phyloP scores from a whole-genome alignment of 2,329 filamentous ascomycete species.

The Pseudopyricularia javanii region DNA sequence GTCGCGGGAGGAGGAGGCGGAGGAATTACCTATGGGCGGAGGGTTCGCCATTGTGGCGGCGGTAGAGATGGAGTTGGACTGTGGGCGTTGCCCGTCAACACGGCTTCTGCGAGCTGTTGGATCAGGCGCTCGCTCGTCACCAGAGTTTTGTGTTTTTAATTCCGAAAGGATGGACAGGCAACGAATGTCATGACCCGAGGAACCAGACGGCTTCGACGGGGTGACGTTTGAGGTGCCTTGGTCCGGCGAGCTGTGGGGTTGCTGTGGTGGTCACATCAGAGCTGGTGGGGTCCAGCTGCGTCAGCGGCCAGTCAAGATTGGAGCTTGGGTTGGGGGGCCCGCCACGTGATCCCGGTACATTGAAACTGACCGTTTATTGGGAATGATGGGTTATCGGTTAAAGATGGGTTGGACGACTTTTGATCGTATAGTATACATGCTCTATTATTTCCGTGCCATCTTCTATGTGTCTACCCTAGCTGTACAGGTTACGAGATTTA shows the following conservation, averaged over 20 bases:
- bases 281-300: conserved; percentile 1
- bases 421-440: no score
- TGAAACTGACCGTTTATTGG: no score
- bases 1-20: conserved; percentile 2
- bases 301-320: neutral
- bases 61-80: neutral
- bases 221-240: neutral
- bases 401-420: no score
- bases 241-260: neutral
- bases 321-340: neutral
- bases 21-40: conserved; percentile 38
- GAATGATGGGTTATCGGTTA: no score
- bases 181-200: neutral
- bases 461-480: neutral
- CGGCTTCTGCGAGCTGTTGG: neutral
- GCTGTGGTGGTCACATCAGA: neutral
- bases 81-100: neutral
- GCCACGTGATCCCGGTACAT: neutral
- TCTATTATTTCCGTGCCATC: no score
- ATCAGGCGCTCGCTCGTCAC: neutral
- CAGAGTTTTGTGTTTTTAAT: neutral
- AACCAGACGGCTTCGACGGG: neutral
- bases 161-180: neutral
- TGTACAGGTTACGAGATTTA: no score
- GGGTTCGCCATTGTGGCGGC: conserved; percentile 30